A percentile compares a stretch with the other conserved stretches of the same genome.
Conservation (phyloP, 164 flowering plant species). For the Vitis rotundifolia region DNA sequence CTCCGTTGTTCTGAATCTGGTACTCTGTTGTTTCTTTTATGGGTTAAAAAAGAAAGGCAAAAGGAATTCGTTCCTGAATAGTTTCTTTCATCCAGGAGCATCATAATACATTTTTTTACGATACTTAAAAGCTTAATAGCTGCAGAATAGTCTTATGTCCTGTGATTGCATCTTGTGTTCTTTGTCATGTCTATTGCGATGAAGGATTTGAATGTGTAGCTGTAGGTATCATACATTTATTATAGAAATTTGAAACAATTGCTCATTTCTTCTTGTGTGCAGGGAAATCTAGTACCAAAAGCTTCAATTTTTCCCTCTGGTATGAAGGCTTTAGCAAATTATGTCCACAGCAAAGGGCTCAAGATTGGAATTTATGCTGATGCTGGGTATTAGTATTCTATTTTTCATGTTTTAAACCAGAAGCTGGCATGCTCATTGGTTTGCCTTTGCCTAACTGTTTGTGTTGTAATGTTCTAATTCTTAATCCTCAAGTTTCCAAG, state of each 20-base stretch:
- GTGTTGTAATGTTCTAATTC: too few species aligned
- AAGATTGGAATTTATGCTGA: constrained; percentile 10
- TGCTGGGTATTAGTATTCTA: constrained; percentile 5
- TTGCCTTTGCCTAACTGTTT: too few species aligned
- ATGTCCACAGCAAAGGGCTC: constrained; percentile 12
- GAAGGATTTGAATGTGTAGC: background rate
- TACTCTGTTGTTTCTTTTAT: too few species aligned
- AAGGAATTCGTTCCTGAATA: too few species aligned
- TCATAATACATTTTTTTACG: background rate
- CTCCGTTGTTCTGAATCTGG: too few species aligned
- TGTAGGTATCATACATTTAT: background rate
- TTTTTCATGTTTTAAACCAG: background rate
- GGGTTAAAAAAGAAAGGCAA: background rate
- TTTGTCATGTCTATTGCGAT: background rate
- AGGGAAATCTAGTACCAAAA: constrained; percentile 12
- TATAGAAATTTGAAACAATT: background rate
- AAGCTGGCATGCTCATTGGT: background rate
- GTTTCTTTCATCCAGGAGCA: background rate
- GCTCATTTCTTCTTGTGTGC: background rate
- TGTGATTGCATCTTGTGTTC: background rate
- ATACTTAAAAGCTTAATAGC: too few species aligned
- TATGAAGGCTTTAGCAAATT: constrained; percentile 13
- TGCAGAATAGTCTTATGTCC: background rate
- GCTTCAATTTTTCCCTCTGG: constrained; percentile 10
- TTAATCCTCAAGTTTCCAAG: too few species aligned